These are phyloP conservation scores for Fagopyrum esculentum DNA, from an alignment of 148 eudicot genomes.

Conservation along the genomic window DNA sequence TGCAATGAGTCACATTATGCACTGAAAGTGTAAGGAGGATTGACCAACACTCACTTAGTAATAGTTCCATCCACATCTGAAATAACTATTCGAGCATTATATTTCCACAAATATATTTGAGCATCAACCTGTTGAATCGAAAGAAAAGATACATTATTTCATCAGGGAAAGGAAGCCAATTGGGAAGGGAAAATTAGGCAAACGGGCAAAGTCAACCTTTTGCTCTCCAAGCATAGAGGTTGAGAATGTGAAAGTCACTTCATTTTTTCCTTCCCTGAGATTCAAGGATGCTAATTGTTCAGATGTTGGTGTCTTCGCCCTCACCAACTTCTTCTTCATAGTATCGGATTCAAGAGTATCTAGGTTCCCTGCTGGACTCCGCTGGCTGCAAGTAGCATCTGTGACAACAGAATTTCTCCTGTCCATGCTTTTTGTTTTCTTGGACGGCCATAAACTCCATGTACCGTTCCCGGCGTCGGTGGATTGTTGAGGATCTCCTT, in stretches of 20 bases:
- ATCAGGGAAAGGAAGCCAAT: not conserved
- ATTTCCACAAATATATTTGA: slow-evolving; percentile 85
- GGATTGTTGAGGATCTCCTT: slow-evolving; percentile 29
- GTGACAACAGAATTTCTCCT: slow-evolving; percentile 23
- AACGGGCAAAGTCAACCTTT: slow-evolving; percentile 36
- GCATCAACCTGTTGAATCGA: slow-evolving; percentile 67
- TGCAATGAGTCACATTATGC: not conserved
- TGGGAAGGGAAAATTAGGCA: not conserved
- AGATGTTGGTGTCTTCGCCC: slow-evolving; percentile 60
- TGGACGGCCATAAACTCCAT: slow-evolving; percentile 71
- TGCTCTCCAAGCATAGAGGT: slow-evolving; percentile 77
- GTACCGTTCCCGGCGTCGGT: slow-evolving; percentile 36
- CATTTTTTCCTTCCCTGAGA: slow-evolving; percentile 74
- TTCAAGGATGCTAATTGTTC: slow-evolving; percentile 80
- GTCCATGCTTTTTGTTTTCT: slow-evolving; percentile 40
- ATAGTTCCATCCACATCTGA: slow-evolving; percentile 99
- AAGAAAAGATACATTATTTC: not conserved
- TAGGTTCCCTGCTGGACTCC: slow-evolving; percentile 14
- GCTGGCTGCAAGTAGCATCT: slow-evolving; percentile 18
- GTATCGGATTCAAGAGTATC: slow-evolving; percentile 25
- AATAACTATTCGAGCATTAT: slow-evolving; percentile 78
- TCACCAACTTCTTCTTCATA: slow-evolving; percentile 32
- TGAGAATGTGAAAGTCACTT: slow-evolving; percentile 64
- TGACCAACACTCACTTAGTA: slow-evolving; percentile 54
- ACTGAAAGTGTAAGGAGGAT: not conserved